Evolutionary conservation across 345 rosid genomes (phyloP).

Genomic region (Eucalyptus lansdowneana): DNA sequence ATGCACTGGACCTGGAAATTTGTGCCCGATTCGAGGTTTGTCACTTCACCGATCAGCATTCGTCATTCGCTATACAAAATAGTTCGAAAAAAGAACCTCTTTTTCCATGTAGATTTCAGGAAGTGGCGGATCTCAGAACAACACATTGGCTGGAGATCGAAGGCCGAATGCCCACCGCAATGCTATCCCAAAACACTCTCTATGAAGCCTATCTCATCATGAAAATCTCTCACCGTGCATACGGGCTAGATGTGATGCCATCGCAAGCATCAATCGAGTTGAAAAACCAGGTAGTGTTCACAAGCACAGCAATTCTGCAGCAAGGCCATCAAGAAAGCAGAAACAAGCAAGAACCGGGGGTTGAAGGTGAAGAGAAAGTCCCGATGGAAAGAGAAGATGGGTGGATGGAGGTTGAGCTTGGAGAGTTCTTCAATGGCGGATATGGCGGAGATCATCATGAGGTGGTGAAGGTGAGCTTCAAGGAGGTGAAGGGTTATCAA

Average conservation of each 20-base stretch:
- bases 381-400: conserved; percentile 38
- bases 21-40: conserved; percentile 38
- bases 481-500: conserved; percentile 59
- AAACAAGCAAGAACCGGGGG: background rate
- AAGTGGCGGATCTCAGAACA: conserved; percentile 25
- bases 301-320: background rate
- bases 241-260: conserved; percentile 22
- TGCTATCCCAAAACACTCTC: conserved; percentile 15
- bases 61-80: background rate
- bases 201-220: conserved; percentile 27
- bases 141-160: conserved; percentile 19
- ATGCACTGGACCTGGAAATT: conserved; percentile 48
- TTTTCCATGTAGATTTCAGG: conserved; percentile 10
- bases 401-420: conserved; percentile 82
- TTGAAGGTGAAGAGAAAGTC: background rate
- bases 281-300: background rate
- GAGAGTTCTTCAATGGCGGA: conserved; percentile 40
- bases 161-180: conserved; percentile 11
- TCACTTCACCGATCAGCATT: background rate
- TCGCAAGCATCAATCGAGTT: conserved; percentile 6
- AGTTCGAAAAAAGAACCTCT: background rate
- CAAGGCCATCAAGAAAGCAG: background rate
- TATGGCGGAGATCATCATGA: background rate
- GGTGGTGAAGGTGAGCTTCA: conserved; percentile 51
- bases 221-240: conserved; percentile 3